Evolutionary conservation across 495 filamentous ascomycete species (phyloP), one percentile per base, ranked within the genome.

Genomic region (Cairneyella variabilis): DNA sequence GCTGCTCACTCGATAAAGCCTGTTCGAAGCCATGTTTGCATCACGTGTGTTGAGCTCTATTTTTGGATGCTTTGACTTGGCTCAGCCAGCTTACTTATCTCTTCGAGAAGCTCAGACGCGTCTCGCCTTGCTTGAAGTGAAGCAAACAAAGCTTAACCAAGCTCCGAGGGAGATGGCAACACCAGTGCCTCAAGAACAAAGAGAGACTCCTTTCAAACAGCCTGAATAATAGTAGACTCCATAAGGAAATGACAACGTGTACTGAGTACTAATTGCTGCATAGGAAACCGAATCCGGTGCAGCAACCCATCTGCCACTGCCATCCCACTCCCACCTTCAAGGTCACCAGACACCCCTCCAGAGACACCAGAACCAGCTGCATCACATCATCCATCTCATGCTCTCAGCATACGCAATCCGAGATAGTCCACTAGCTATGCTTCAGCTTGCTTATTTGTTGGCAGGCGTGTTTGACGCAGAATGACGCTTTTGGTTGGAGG

Each of bases 301-400:
- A 38, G 47, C 16, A 50, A 39, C 12, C 30, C 34, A 37, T 41
- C n/a, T n/a, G 16, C 22, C 23, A 26, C 28, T 27, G 9, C 11
- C 37, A 28, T 51, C 22, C 18, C 22, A 25, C 48, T 51, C 37
- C 12, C 5, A 8, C 8, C 10, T 8, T 42, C 21, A 18, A 40
- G 51, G 41, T 54, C 51, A 54, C 34, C 51, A 54, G 51, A 54
- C 51, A 54, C 51, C 51, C 32, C 34, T 43, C 39, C 30, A 6
- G 21, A 3, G 28, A 17, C 28, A 41, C 11, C 41, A 27, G 21
- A 20, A 45, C 27, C 21, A 25, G 41, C 21, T 21, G 23, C 41
- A 25, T 34, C 30, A 8, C 14, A 34, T 34, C 30, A 34, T 34
- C 30, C 30, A 14, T 34, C 30, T 34, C 30, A 34, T 34, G 8